Base-by-base conservation (phyloP, 495 filamentous ascomycete species). In the Tetracladium setigerum region DNA sequence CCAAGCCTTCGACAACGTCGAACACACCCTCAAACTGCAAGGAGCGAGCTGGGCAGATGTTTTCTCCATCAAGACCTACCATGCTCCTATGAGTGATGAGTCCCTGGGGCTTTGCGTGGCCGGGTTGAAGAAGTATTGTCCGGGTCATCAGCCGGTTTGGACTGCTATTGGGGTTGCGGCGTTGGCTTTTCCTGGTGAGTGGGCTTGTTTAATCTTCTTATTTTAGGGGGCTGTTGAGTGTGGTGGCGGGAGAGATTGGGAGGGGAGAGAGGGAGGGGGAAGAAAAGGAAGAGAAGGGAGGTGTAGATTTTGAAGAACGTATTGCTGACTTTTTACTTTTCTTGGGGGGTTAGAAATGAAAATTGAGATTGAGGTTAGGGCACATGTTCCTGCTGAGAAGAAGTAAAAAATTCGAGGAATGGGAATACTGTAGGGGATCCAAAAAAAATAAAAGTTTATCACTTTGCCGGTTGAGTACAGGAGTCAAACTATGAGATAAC, bases 21-120 rank as follows among this genome's bases (percentile, higher is more conserved):
- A 79, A 4, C 47, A 60, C 1, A 61, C 57, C 22, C 56, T 78
- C 19, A 68, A 66, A 41, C 34, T 67, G 22, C 74, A 73, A 5
- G 77, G 77, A 2, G 73, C 74, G 0, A 76, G 75, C n/a, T 78
- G 78, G 77, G 54, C 54, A 10, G 74, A 81, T 54, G 78, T 78
- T 9, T 79, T 63, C 57, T 59, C 62, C 1, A 64, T 79, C 9
- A 68, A 65, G 19, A 67, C 66, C 2, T 79, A 81, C 44, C 68
- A 71, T 46, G 52, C 64, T 4, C 55, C 59, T 0, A 59, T 76
- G 14, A 67, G 71, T 41, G 48, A 67, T 22, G 65, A 71, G 42
- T 55, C 62, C 6, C 13, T 74, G 17, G 58, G 51, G 2, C 58
- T 57, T 5, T 67, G 77, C 63, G 57, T 72, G 11, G 42, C 63